Percentiles rank a stretch among this genome's conserved stretches.
Conservation (phyloP, 306 rosid species). For the Cucurbita pepo region DNA sequence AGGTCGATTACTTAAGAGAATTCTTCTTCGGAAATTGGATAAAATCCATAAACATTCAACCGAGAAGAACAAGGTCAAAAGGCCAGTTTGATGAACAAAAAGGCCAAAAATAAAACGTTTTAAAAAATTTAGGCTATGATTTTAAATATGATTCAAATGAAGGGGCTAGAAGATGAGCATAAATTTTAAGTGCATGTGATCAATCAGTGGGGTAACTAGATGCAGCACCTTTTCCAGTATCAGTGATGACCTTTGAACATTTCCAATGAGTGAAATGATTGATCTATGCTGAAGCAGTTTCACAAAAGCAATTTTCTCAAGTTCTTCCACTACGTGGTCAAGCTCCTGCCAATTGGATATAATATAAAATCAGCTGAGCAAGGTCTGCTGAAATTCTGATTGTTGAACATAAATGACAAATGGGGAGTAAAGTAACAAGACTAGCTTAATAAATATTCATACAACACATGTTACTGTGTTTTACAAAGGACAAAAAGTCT, state of each 20-base stretch:
- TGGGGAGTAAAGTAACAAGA: background rate
- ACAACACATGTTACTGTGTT: background rate
- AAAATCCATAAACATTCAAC: background rate
- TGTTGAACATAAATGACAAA: background rate
- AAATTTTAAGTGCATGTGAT: background rate
- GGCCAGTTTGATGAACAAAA: background rate
- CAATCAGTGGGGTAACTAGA: background rate
- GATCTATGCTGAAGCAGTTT: slow-evolving; percentile 83
- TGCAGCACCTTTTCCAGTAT: slow-evolving; percentile 75
- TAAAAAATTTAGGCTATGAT: background rate
- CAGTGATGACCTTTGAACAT: slow-evolving; percentile 78
- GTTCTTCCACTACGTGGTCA: slow-evolving; percentile 81
- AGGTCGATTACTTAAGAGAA: background rate
- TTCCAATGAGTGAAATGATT: slow-evolving; percentile 90
- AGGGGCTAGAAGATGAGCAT: background rate
- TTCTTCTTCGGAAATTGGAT: background rate
- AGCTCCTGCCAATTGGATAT: slow-evolving; percentile 55
- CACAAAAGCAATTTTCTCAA: slow-evolving; percentile 85
- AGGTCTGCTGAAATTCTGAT: background rate
- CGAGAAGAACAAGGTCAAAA: background rate
- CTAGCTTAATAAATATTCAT: background rate
- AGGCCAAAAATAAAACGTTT: too few relatives aligned
- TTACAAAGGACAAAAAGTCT: background rate
- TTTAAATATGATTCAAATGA: background rate
- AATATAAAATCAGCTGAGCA: background rate